A percentile compares a stretch with the other conserved stretches of the same genome.
phyloP scores from a whole-genome alignment of 441 rosid species.

The Manihot esculenta region DNA sequence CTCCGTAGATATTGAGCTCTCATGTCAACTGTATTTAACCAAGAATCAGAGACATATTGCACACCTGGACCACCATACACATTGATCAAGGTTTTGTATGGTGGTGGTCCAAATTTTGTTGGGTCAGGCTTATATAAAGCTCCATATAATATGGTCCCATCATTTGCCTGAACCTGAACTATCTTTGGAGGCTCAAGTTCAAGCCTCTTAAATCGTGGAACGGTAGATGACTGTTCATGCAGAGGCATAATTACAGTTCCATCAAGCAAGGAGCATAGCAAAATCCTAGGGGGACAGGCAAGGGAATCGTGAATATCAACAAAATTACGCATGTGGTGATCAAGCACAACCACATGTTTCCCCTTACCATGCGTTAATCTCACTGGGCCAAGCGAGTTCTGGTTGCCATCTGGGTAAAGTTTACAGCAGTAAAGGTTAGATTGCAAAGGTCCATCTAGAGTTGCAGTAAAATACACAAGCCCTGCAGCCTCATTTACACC shows the following conservation, averaged over 20 bases:
- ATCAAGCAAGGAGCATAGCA: conserved; percentile 61
- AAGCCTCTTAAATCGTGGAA: conserved; percentile 54
- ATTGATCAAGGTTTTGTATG: conserved; percentile 76
- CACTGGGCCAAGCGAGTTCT: conserved; percentile 40
- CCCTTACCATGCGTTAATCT: conserved; percentile 85
- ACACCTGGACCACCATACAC: conserved; percentile 93
- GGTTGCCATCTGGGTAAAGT: conserved; percentile 42
- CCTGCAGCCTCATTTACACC: conserved; percentile 77
- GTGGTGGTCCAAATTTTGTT: conserved; percentile 80
- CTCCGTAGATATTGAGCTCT: conserved; percentile 85
- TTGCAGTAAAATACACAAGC: conserved; percentile 81
- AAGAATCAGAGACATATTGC: conserved; percentile 71
- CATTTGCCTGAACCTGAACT: conserved; percentile 63
- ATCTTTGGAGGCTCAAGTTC: conserved; percentile 77
- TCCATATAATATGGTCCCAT: conserved; percentile 66
- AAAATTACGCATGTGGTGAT: conserved; percentile 78
- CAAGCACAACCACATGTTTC: conserved; percentile 78
- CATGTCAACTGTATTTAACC: conserved; percentile 91
- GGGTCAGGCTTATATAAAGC: conserved; percentile 78
- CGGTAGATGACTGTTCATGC: conserved; percentile 57
- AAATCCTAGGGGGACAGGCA: conserved; percentile 65
- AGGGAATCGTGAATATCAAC: conserved; percentile 89
- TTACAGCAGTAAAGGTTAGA: conserved; percentile 66
- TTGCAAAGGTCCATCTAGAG: conserved; percentile 77
- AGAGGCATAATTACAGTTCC: conserved; percentile 61